phyloP scores from a whole-genome alignment of 805 yeast species.

The Ogataea pignaliae region DNA sequence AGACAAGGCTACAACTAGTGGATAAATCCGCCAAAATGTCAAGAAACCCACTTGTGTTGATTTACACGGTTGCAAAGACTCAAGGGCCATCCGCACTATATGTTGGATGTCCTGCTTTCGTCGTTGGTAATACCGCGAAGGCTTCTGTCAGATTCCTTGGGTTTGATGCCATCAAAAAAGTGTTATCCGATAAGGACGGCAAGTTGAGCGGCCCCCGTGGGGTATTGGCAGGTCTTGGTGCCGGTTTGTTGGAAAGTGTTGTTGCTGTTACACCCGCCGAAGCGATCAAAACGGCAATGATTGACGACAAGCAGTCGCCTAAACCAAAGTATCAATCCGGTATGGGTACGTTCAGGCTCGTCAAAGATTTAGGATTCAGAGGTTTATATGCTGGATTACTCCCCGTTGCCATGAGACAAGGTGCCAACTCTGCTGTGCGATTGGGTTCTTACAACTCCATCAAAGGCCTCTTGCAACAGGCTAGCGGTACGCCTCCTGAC shows the following conservation, averaged over 20 bases:
- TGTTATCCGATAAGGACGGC: conserved; percentile 79
- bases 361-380: conserved; percentile 72
- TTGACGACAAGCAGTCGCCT: conserved; percentile 80
- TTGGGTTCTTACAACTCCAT: conserved; percentile 89
- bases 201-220: conserved; percentile 87
- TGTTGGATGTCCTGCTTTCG: conserved; percentile 96
- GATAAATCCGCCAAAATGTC: conserved; percentile 61
- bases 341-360: conserved; percentile 60
- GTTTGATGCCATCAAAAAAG: conserved; percentile 77
- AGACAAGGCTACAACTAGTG: conserved; percentile 83
- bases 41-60: conserved; percentile 79
- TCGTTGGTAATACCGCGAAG: conserved; percentile 92
- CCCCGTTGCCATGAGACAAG: conserved; percentile 94
- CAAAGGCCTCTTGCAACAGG: conserved; percentile 71
- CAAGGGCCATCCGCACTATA: conserved; percentile 81
- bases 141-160: conserved; percentile 95
- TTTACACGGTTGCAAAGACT: conserved; percentile 64
- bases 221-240: conserved; percentile 95
- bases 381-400: conserved; percentile 87
- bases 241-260: conserved; percentile 87
- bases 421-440: conserved; percentile 92
- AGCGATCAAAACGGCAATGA: conserved; percentile 91
- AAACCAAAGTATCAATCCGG: conserved; percentile 75
- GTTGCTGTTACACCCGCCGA: conserved; percentile 96
- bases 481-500: conserved; percentile 58